phyloP scores from a whole-genome alignment of 495 filamentous ascomycete species.

The Thozetella sp. region DNA sequence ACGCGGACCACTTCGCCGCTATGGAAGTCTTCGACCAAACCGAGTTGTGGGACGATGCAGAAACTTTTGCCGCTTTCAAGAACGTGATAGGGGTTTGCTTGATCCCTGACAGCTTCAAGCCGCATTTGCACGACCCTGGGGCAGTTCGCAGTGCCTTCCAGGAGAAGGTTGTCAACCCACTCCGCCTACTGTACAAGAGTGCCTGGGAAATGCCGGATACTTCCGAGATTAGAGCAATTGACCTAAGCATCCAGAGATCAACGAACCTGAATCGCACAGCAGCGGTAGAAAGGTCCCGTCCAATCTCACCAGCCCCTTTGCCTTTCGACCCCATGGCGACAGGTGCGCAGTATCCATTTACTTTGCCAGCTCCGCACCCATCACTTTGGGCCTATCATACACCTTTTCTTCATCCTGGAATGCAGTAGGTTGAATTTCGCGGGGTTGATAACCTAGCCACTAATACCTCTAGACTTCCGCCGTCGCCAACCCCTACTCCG shows the following conservation, averaged over 20 bases:
- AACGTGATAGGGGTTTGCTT: not conserved
- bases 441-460: not conserved
- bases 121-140: not conserved
- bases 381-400: not conserved
- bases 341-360: not conserved
- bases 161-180: not conserved
- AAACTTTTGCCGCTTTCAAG: not conserved
- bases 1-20: slow-evolving; percentile 16
- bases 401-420: not conserved
- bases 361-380: not conserved
- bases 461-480: not conserved
- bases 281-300: not conserved
- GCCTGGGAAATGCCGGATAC: not conserved
- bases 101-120: not conserved
- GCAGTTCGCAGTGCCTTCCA: not conserved
- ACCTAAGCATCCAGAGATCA: not conserved
- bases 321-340: not conserved
- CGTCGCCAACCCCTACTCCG: not conserved
- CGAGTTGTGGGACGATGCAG: not conserved
- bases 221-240: not conserved
- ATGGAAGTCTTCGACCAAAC: not conserved
- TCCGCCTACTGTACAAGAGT: not conserved
- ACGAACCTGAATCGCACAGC: not conserved
- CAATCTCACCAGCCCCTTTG: not conserved
- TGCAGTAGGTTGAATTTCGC: not conserved